Evolutionary conservation across 129 eudicot species (phyloP), one percentile per base, ranked within the genome.

Genomic region (Tagetes erecta): DNA sequence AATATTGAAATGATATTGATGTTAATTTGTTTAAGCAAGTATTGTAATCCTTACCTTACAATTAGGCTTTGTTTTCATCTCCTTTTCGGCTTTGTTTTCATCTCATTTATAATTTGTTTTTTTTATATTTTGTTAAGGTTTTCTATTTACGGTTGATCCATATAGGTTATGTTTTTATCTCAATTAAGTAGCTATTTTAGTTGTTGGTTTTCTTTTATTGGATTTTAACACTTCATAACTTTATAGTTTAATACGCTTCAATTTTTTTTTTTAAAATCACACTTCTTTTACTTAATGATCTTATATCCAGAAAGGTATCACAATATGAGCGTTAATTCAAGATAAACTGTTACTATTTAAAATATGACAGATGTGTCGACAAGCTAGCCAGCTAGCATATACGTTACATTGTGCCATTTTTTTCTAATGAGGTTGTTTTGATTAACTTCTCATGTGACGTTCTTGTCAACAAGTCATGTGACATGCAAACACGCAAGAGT

Each of bases 401-500:
- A 72, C n/a, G 0, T 40, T 41, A 6, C 20, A 52, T 8, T 1
- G 5, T 5, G 4, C 5, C 0, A 51, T 3, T 5, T 1, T 1
- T 51, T 35, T 31, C 36, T 55, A 37, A 55, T 53, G 6, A 9
- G 13, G 30, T 39, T 42, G 46, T 27, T 37, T 36, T 13, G 36
- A 58, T 4, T 31, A 2, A 31, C 13, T 42, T 59, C 34, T 60
- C 64, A 37, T 37, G 63, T 71, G 35, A 14, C 9, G 9, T 71
- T n/a, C 59, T 58, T 46, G 42, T n/a, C 3, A 63, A 63, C 11
- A 62, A 33, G 40, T 47, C 64, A 63, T 49, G 71, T 37, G 33
- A 74, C 20, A 20, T 20, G 27, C 27, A 3, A 56, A 50, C 63
- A 20, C 13, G 4, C 63, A 2, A 49, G 3, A 46, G 8, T 64